Base-by-base conservation (phyloP, 1,284 basidiomycete species). In the Boletus sp. region DNA sequence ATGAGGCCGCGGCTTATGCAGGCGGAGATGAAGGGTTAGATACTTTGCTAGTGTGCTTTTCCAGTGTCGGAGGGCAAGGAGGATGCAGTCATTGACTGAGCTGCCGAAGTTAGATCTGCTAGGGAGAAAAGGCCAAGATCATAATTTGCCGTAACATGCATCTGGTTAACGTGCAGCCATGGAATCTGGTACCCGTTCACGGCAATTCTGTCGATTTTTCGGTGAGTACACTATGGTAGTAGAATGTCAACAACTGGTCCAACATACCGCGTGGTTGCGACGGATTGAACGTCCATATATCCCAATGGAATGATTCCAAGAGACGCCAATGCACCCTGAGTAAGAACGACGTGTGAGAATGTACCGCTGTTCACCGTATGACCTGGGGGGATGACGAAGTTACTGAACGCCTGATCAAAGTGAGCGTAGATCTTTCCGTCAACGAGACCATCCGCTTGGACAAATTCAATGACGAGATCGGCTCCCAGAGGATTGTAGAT, bases 401-500 rank as follows among this genome's bases (percentile, higher is more conserved):
- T 69, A 22, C 69, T 65, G 62, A 84, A 84, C 2, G 68, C 37
- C 49, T 78, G 73, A 20, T 70, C 69, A 59, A 86, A 84, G 52
- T 74, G 73, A 3, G 84, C 81, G 53, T 73, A 86, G 1, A 69
- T 73, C 34, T 68, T 59, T 5, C 78, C 79, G 33, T 78, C 62
- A 4, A 82, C 65, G 1, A 75, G 70, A 1, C 72, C 68, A 55
- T 84, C 80, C 9, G 74, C 69, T 57, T 85, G 83, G 0, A 80
- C 71, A 50, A 75, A 78, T 41, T 73, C 69, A 51, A 87, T 70
- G 25, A 74, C 65, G 17, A 86, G 68, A 23, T 78, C 74, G 3
- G 78, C 69, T 50, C 75, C 77, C 8, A 84, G 64, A 3, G 82
- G 81, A 56, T 86, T 85, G 48, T 71, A 61, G 22, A 79, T 62